phyloP scores from a whole-genome alignment of 345 rosid genomes.

The Isatis tinctoria region DNA sequence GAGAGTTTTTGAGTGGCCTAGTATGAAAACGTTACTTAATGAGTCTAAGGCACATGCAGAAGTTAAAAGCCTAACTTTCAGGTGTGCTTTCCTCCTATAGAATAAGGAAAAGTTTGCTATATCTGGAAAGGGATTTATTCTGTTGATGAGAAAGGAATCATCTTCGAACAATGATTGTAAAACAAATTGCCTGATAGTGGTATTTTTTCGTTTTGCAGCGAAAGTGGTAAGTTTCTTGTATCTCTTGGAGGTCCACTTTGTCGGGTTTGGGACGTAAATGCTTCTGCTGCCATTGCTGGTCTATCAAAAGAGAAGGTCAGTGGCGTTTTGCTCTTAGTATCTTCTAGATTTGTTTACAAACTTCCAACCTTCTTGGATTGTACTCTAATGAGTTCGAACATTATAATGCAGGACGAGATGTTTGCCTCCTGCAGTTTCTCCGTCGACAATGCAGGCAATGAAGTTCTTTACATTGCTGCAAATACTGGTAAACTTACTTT shows the following conservation, averaged over 20 bases:
- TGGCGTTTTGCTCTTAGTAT: not conserved
- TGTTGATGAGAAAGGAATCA: not conserved
- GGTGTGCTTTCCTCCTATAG: conserved; percentile 39
- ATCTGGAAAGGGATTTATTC: not conserved
- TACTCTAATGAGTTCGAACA: conserved; percentile 16
- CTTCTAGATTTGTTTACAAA: not conserved
- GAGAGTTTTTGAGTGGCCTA: conserved; percentile 88
- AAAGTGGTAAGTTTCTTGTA: conserved; percentile 75
- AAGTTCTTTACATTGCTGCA: conserved; percentile 65
- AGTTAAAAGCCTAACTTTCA: conserved; percentile 69
- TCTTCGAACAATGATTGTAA: not conserved
- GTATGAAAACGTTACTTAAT: conserved; percentile 61
- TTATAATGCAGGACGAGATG: conserved; percentile 59
- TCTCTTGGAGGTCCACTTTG: conserved; percentile 76
- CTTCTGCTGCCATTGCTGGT: conserved; percentile 53
- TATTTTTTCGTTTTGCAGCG: conserved; percentile 42
- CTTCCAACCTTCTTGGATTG: not conserved
- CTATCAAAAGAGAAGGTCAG: conserved; percentile 60
- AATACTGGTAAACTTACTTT: conserved; percentile 52
- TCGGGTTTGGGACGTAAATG: conserved; percentile 80
- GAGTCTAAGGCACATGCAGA: conserved; percentile 66
- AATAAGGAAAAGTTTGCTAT: not conserved
- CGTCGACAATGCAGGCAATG: conserved; percentile 39
- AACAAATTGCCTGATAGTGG: conserved; percentile 18
- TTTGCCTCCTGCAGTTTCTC: conserved; percentile 83